These are phyloP conservation scores for Geotrichum australiense DNA, from an alignment of 1,139 yeast species.

Conservation along the genomic window DNA sequence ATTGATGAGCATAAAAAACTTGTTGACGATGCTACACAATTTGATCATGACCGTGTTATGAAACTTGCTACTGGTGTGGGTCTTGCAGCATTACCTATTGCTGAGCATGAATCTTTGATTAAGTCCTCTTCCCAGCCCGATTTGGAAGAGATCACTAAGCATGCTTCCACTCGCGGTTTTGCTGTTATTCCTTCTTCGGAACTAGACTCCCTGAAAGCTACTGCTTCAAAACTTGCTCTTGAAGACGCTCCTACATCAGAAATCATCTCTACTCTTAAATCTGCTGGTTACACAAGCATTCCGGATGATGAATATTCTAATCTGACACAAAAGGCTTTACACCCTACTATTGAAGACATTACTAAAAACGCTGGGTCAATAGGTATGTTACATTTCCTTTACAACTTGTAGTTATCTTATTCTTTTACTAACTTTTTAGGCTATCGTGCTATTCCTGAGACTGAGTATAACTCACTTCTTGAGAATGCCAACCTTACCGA, in stretches of 20 bases:
- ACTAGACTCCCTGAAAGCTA: background rate
- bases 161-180: constrained; percentile 15
- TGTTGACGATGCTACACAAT: constrained; percentile 21
- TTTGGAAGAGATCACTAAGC: constrained; percentile 22
- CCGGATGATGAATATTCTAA: constrained; percentile 23
- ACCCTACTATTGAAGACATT: constrained; percentile 31
- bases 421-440: constrained; percentile 9
- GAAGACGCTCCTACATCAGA: constrained; percentile 36
- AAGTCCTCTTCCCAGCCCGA: constrained; percentile 27
- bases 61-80: constrained; percentile 24
- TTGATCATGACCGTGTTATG: constrained; percentile 11
- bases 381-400: constrained; percentile 4
- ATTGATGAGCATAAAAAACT: background rate
- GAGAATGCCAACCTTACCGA: constrained; percentile 17
- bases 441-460: constrained; percentile 5
- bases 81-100: constrained; percentile 24
- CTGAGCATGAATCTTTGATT: constrained; percentile 21
- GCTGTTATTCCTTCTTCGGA: constrained; percentile 22
- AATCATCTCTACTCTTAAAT: no score
- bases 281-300: constrained; percentile 14
- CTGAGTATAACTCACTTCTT: constrained; percentile 7
- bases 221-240: constrained; percentile 29
- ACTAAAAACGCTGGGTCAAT: constrained; percentile 28
- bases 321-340: constrained; percentile 20
- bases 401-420: background rate